Percentiles rank a stretch among this genome's conserved stretches.
These are phyloP conservation scores for Malbranchea zuffiana DNA, from an alignment of 2,329 filamentous ascomycete genomes.

Conservation along the genomic window DNA sequence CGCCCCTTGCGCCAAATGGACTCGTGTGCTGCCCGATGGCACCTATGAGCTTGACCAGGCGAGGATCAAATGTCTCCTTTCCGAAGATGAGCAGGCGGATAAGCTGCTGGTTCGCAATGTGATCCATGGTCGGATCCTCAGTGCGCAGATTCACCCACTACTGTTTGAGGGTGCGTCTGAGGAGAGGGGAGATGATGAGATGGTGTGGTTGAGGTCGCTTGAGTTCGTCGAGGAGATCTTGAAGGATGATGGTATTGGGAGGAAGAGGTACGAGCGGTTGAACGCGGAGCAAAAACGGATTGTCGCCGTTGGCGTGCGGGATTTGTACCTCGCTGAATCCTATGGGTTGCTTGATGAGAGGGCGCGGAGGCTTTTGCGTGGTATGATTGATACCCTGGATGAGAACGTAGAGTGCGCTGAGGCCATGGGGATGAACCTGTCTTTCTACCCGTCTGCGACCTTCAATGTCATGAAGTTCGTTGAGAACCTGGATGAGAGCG, in stretches of 20 bases:
- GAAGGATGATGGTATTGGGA: neutral
- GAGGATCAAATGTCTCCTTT: neutral
- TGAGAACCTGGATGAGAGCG: neutral
- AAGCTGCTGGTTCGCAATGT: neutral
- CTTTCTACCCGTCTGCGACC: neutral
- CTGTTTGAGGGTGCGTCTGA: neutral
- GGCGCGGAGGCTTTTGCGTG: neutral
- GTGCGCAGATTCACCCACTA: neutral
- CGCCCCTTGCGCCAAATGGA: neutral
- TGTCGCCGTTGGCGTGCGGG: neutral
- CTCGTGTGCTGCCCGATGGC: neutral
- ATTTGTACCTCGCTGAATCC: neutral
- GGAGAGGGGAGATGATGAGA: neutral
- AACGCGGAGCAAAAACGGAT: neutral
- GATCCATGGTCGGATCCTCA: neutral
- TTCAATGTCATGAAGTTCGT: neutral
- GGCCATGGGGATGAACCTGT: neutral
- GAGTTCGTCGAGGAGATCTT: neutral
- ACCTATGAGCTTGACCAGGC: neutral
- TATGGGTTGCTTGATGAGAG: neutral
- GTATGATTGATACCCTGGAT: neutral
- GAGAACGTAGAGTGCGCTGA: neutral
- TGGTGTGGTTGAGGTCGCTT: neutral
- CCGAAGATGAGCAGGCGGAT: neutral
- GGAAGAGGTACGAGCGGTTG: neutral